Evolutionary conservation across 2,329 filamentous ascomycete species (phyloP).

Genomic region (Sordariomycetes sp.): DNA sequence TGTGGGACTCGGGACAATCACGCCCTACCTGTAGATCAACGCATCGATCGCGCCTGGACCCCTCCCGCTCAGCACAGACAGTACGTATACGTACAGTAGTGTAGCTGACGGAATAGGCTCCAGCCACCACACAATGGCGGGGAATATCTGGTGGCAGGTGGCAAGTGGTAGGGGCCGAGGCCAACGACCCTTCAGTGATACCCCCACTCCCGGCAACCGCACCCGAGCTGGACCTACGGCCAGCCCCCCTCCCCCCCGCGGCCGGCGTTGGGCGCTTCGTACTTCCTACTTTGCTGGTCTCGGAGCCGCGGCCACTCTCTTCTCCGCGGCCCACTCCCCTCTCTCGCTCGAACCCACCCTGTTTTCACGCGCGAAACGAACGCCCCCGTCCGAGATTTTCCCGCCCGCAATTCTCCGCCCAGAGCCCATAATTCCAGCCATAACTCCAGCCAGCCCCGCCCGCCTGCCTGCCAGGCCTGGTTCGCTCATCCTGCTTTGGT

Average conservation of each 20-base stretch:
- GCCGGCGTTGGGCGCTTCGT: not conserved
- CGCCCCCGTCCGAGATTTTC: not conserved
- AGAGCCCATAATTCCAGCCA: constrained; percentile 2
- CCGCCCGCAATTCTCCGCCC: constrained; percentile 4
- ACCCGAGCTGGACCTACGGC: not conserved
- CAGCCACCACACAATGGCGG: too few relatives aligned
- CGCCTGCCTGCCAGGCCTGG: not conserved
- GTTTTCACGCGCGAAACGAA: not conserved
- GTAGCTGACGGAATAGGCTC: too few relatives aligned
- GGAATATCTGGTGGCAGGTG: too few relatives aligned
- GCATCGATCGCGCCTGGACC: too few relatives aligned
- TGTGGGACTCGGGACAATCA: too few relatives aligned
- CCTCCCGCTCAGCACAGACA: too few relatives aligned
- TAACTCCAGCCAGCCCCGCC: not conserved
- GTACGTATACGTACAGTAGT: too few relatives aligned
- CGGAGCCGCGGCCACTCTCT: not conserved
- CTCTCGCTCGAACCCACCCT: not conserved
- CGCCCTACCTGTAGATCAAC: too few relatives aligned
- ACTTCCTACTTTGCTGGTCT: not conserved
- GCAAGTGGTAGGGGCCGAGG: too few relatives aligned
- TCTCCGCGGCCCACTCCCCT: not conserved
- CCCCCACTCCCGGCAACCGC: not conserved
- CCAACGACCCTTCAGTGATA: not conserved
- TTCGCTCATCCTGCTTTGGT: not conserved
- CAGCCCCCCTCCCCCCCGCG: not conserved